Conservation (phyloP, 805 yeast genomes). For the Yarrowia sp. region DNA sequence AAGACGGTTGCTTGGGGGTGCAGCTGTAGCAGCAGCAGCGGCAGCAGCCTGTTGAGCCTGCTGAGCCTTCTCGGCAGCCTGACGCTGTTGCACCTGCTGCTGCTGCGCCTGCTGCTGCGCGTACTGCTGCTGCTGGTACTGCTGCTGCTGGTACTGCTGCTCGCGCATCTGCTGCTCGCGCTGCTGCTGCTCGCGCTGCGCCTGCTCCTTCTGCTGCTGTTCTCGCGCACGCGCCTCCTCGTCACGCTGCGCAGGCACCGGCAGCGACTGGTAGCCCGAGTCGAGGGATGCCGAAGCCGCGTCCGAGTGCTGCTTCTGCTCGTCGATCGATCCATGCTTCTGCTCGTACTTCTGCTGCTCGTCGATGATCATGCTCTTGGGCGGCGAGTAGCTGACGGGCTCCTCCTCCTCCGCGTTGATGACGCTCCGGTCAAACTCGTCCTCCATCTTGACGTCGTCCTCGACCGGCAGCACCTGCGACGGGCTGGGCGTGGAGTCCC, state of each 20-base stretch:
- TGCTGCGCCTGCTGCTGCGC: conserved; percentile 23
- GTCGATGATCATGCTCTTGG: conserved; percentile 23
- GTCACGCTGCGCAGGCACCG: background rate
- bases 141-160: conserved; percentile 28
- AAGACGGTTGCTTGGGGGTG: background rate
- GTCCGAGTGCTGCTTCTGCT: too few relatives aligned
- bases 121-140: conserved; percentile 23
- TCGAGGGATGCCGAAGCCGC: background rate
- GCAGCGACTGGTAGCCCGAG: background rate
- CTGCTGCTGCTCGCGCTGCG: conserved; percentile 27
- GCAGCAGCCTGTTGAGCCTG: background rate
- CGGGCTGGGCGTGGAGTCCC: conserved; percentile 12
- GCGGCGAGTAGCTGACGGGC: conserved; percentile 7
- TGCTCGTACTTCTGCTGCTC: conserved; percentile 8
- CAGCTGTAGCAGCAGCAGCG: background rate
- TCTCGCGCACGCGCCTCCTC: conserved; percentile 5
- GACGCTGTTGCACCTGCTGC: conserved; percentile 9
- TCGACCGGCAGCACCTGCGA: conserved; percentile 14
- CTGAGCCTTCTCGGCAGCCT: conserved; percentile 2
- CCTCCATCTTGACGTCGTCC: conserved; percentile 17
- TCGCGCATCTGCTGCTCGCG: conserved; percentile 27
- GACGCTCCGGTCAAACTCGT: background rate
- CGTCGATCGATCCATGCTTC: background rate
- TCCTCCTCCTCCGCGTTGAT: background rate
- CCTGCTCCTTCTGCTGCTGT: conserved; percentile 11